Evolutionary conservation across 768 basidiomycete genomes (phyloP).

Genomic region (Coprinopsis sp.): DNA sequence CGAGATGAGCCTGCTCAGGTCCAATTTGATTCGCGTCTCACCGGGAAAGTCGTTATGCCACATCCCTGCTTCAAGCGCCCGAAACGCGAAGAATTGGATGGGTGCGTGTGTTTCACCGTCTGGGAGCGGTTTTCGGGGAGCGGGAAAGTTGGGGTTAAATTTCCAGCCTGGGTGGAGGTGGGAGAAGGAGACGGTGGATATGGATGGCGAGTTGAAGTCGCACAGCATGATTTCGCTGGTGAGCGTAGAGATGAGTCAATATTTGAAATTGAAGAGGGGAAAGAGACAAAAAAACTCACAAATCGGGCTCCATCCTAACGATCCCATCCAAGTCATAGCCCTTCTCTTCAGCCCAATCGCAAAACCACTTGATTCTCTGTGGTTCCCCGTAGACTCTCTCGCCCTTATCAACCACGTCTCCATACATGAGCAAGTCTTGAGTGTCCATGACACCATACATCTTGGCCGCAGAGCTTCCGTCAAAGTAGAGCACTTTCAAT

Average conservation of each 20-base stretch:
- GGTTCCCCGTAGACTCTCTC: constrained; percentile 26
- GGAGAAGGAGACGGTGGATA: constrained; percentile 35
- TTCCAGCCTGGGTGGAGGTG: constrained; percentile 19
- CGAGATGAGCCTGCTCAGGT: constrained; percentile 36
- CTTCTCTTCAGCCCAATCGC: constrained; percentile 49
- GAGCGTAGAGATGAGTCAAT: neutral
- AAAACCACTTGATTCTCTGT: constrained; percentile 29
- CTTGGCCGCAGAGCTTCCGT: constrained; percentile 46
- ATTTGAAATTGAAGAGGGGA: neutral
- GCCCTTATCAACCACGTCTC: constrained; percentile 27
- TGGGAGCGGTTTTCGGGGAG: neutral
- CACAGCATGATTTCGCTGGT: constrained; percentile 46
- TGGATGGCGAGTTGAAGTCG: constrained; percentile 38
- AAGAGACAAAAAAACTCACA: constrained; percentile 27
- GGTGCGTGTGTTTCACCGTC: neutral
- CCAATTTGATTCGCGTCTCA: constrained; percentile 38
- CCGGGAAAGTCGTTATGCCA: constrained; percentile 41
- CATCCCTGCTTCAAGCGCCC: constrained; percentile 29
- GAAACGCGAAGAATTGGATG: constrained; percentile 6
- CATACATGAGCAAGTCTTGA: constrained; percentile 46
- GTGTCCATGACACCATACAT: constrained; percentile 40
- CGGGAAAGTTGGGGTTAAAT: neutral
- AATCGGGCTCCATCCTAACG: constrained; percentile 48
- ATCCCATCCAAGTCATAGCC: constrained; percentile 45
- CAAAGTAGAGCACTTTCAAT: constrained; percentile 47